Percentiles rank a stretch among this genome's conserved stretches.
These are phyloP conservation scores for Flaveria robusta DNA, from an alignment of 129 eudicot genomes.

Conservation along the genomic window DNA sequence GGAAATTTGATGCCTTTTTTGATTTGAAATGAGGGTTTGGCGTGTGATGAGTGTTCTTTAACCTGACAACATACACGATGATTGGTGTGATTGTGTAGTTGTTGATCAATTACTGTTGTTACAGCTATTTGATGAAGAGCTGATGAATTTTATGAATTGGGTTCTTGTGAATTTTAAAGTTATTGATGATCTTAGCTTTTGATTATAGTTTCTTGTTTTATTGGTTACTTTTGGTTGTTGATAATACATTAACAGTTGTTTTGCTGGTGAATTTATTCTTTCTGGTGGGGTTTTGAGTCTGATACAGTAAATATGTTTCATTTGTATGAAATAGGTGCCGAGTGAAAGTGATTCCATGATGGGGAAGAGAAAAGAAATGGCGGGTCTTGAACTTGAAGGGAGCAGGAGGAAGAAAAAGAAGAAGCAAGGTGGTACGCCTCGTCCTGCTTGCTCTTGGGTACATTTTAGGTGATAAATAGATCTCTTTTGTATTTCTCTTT, in stretches of 20 bases:
- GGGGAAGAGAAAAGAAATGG: slow-evolving; percentile 49
- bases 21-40: slow-evolving; percentile 15
- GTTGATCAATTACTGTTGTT: slow-evolving; percentile 22
- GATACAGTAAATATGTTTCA: not conserved
- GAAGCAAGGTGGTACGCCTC: slow-evolving; percentile 70
- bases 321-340: slow-evolving; percentile 31
- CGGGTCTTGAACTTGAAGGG: slow-evolving; percentile 54
- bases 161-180: slow-evolving; percentile 3
- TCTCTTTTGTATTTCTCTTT: not conserved
- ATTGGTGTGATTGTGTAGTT: slow-evolving; percentile 15
- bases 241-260: not conserved
- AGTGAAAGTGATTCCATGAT: slow-evolving; percentile 49
- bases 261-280: not conserved
- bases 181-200: not conserved
- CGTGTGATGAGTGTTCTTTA: no score
- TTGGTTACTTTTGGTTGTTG: not conserved
- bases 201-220: not conserved
- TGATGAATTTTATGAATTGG: not conserved
- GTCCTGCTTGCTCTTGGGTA: slow-evolving; percentile 91
- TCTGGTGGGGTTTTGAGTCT: not conserved
- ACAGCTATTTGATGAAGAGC: not conserved
- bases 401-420: slow-evolving; percentile 68
- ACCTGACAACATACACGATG: not conserved
- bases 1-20: not conserved
- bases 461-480: slow-evolving; percentile 64